Evolutionary conservation across 768 basidiomycete genomes (phyloP), one percentile per base, ranked within the genome.

Genomic region (Vishniacozyma victoriae): DNA sequence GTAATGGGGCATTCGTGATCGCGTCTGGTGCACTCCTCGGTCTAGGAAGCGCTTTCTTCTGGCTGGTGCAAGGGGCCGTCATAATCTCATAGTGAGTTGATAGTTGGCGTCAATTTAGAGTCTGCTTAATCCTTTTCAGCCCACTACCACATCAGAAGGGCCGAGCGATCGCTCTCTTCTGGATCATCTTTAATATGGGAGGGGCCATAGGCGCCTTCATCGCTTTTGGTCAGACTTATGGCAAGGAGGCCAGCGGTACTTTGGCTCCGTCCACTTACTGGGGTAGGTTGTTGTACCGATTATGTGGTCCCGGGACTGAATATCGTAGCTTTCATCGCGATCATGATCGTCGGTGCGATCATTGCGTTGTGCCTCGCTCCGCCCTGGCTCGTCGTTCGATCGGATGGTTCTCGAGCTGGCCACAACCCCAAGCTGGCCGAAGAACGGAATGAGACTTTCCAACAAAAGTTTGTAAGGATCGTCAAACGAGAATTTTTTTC

Each of bases 111-210:
- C 18, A 9, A 14, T 19, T 19, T 39, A 11, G 9, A 39, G 37
- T 3, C 26, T 25, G 20, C 41, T 24, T 3, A 27, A 15, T 25
- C 14, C 16, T 5, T 39, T 2, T 16, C 33, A 29, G 26, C 24
- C 45, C 45, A 9, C 20, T 46, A 22, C 38, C 46, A 14, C 37
- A 48, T 23, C 46, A 48, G 27, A 48, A 48, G 22, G 46, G 46
- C 20, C 37, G 46, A 2, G 39, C 38, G 5, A 29, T 48, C 22
- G 38, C 46, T 14, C 7, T 23, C 14, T 48, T 48, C 46, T 48
- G 46, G 46, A 41, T 41, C 16, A 41, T 48, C 46, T 48, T 48
- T 25, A 48, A 48, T 27, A 24, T 48, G 11, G 46, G 46, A 16
- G 46, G 46, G 7, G 18, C 18, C 13, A 48, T 48, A 37, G 46